phyloP scores from a whole-genome alignment of 1,284 basidiomycete species.

The Naganishia sp. region DNA sequence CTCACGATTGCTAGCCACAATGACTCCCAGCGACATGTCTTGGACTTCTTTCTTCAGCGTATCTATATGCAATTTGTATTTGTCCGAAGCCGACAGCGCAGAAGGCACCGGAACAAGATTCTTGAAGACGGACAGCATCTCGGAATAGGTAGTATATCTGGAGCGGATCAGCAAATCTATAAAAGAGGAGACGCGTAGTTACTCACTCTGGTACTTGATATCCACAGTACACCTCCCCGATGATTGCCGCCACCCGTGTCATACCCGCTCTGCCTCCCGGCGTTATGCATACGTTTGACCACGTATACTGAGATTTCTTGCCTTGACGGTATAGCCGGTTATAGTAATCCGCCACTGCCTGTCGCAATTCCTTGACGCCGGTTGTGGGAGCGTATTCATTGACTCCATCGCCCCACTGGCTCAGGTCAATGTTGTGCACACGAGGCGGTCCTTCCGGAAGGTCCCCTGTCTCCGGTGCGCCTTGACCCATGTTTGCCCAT shows the following conservation, averaged over 20 bases:
- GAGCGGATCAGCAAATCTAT: background rate
- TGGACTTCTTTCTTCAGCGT: constrained; percentile 67
- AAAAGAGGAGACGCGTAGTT: background rate
- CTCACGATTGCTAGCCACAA: constrained; percentile 74
- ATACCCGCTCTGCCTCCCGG: constrained; percentile 87
- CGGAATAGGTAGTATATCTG: constrained; percentile 54
- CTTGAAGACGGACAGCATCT: constrained; percentile 83
- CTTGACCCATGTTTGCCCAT: constrained; percentile 82
- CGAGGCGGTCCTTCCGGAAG: constrained; percentile 73
- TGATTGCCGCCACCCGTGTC: constrained; percentile 84
- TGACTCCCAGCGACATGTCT: constrained; percentile 77
- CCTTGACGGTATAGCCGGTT: constrained; percentile 81
- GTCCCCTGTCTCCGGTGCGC: constrained; percentile 78
- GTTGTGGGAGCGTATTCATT: constrained; percentile 92
- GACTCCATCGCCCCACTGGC: constrained; percentile 66
- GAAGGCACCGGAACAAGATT: constrained; percentile 86
- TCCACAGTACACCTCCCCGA: constrained; percentile 57
- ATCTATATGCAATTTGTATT: constrained; percentile 72
- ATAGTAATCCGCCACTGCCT: constrained; percentile 63
- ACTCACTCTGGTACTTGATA: constrained; percentile 89
- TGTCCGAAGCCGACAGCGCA: constrained; percentile 57
- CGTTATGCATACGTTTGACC: constrained; percentile 66
- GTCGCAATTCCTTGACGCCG: constrained; percentile 68
- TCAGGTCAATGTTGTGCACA: constrained; percentile 62
- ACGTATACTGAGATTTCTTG: constrained; percentile 78